Evolutionary conservation across 2,329 filamentous ascomycete genomes (phyloP).

Genomic region (Ascomycota sp.): DNA sequence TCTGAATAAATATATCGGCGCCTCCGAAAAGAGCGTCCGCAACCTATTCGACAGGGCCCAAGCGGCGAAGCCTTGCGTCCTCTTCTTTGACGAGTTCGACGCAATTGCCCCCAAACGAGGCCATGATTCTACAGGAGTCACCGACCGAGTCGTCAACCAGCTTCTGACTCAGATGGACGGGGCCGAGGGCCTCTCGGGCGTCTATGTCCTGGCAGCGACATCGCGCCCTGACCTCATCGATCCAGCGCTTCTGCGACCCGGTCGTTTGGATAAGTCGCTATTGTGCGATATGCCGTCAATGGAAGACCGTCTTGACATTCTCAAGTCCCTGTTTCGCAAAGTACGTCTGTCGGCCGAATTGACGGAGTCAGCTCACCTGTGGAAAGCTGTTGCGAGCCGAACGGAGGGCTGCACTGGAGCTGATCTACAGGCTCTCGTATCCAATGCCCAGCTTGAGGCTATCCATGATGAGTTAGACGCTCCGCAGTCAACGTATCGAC

Average conservation of each 20-base stretch:
- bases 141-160: slow-evolving; percentile 94
- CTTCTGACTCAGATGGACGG: slow-evolving; percentile 97
- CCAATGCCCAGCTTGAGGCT: slow-evolving; percentile 90
- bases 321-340: slow-evolving; percentile 65
- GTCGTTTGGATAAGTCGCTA: slow-evolving; percentile 79
- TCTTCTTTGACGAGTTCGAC: slow-evolving; percentile 99
- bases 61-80: slow-evolving; percentile 76
- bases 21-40: slow-evolving; percentile 86
- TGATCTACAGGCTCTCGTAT: slow-evolving; percentile 83
- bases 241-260: slow-evolving; percentile 75
- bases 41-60: slow-evolving; percentile 86
- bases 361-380: slow-evolving; percentile 27
- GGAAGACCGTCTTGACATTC: slow-evolving; percentile 73
- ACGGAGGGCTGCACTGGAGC: slow-evolving; percentile 89
- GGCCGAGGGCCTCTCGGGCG: slow-evolving; percentile 80
- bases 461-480: slow-evolving; percentile 71
- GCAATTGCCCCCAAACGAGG: slow-evolving; percentile 93
- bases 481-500: slow-evolving; percentile 17
- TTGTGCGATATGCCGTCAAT: slow-evolving; percentile 72
- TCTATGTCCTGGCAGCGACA: slow-evolving; percentile 91
- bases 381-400: slow-evolving; percentile 54
- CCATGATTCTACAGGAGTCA: slow-evolving; percentile 95
- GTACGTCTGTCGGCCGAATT: slow-evolving; percentile 53
- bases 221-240: slow-evolving; percentile 89
- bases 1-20: slow-evolving; percentile 96